phyloP scores from a whole-genome alignment of 345 rosid genomes.

The Trapa incisa region DNA sequence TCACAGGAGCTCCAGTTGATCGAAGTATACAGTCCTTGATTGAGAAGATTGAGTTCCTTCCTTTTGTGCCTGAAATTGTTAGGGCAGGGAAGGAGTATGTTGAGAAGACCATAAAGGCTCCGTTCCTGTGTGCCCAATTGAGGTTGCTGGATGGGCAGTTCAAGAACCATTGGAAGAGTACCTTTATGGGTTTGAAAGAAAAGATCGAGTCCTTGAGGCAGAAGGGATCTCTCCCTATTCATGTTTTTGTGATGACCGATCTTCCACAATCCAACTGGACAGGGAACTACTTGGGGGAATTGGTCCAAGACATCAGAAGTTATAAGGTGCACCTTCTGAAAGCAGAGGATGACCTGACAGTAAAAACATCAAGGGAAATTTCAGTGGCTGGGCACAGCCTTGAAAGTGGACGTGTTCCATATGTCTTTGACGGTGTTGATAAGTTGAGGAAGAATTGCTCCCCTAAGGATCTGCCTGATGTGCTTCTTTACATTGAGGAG shows the following conservation, averaged over 20 bases:
- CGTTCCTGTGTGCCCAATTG: slow-evolving; percentile 83
- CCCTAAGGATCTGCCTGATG: slow-evolving; percentile 29
- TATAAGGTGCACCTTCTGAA: slow-evolving; percentile 45
- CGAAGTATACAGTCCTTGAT: slow-evolving; percentile 42
- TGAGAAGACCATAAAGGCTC: slow-evolving; percentile 37
- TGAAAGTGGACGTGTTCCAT: slow-evolving; percentile 27
- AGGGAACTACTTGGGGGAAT: slow-evolving; percentile 58
- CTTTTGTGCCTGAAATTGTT: slow-evolving; percentile 66
- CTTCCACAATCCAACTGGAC: slow-evolving; percentile 82
- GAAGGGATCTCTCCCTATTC: slow-evolving; percentile 23
- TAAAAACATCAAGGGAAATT: slow-evolving; percentile 32
- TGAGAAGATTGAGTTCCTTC: slow-evolving; percentile 48
- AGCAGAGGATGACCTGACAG: slow-evolving; percentile 46
- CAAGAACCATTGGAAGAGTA: slow-evolving; percentile 71
- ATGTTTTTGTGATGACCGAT: slow-evolving; percentile 84
- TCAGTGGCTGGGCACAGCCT: slow-evolving; percentile 36
- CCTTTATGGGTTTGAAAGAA: slow-evolving; percentile 49
- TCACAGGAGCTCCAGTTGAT: slow-evolving; percentile 28
- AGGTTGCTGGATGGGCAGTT: slow-evolving; percentile 92
- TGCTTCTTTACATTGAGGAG: slow-evolving; percentile 69
- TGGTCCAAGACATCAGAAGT: slow-evolving; percentile 37
- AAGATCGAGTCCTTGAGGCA: slow-evolving; percentile 46
- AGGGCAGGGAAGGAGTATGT: slow-evolving; percentile 50
- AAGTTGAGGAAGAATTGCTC: slow-evolving; percentile 31
- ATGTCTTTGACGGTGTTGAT: slow-evolving; percentile 16